phyloP scores from a whole-genome alignment of 495 filamentous ascomycete species.

The Hypoxylon lenormandii region DNA sequence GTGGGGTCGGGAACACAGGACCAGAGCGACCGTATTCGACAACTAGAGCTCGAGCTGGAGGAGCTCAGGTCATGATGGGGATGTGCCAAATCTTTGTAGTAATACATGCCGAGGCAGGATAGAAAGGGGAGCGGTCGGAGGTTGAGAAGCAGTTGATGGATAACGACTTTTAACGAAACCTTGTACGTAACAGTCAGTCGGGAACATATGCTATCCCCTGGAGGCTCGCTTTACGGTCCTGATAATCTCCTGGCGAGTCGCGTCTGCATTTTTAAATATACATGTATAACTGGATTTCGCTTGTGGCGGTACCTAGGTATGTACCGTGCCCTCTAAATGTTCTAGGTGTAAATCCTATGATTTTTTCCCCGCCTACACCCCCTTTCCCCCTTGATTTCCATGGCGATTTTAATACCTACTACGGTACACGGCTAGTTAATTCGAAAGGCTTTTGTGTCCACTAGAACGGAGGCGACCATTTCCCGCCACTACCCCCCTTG shows the following conservation, averaged over 20 bases:
- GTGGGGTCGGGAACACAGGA: constrained; percentile 67
- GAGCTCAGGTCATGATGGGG: constrained; percentile 56
- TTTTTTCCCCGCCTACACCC: too few species aligned
- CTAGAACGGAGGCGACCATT: neutral
- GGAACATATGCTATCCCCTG: constrained; percentile 27
- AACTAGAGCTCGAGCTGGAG: constrained; percentile 76
- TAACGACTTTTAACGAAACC: constrained; percentile 47
- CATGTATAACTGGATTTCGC: constrained; percentile 17
- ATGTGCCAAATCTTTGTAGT: constrained; percentile 5
- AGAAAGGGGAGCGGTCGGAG: constrained; percentile 8
- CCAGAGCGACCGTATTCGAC: constrained; percentile 76
- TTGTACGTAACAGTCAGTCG: constrained; percentile 41
- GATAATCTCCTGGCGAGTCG: constrained; percentile 13
- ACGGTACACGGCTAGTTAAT: neutral
- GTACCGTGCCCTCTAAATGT: neutral
- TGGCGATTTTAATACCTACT: constrained; percentile 3
- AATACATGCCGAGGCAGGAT: constrained; percentile 33
- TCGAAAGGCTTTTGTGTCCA: constrained; percentile 6
- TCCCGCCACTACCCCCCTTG: constrained; percentile 38
- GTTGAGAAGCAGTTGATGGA: constrained; percentile 38
- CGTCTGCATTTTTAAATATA: constrained; percentile 28
- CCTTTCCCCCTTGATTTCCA: constrained; percentile 5
- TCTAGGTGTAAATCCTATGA: too few species aligned
- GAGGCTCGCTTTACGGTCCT: constrained; percentile 24
- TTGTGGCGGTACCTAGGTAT: neutral